Evolutionary conservation across 306 rosid genomes (phyloP), one percentile per base, ranked within the genome.

Genomic region (Casuarina cunninghamiana): DNA sequence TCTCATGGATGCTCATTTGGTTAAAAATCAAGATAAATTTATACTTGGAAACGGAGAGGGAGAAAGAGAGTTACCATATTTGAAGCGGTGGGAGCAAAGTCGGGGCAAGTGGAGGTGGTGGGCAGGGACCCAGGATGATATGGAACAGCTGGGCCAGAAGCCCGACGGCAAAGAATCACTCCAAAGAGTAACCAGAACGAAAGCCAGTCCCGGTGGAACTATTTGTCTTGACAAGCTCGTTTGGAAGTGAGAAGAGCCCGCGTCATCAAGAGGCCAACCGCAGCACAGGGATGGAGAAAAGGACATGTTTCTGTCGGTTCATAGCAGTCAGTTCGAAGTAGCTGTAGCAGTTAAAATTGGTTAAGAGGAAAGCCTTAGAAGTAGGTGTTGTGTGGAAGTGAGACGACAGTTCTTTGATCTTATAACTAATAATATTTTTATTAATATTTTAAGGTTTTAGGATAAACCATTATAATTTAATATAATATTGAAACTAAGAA

Each of bases 51-150:
- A 15, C 3, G 4, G 7, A 3, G 8, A 37, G 0, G 48, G 46
- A 42, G 49, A 35, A 26, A 72, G 66, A 5, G 2, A 66, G 53
- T 4, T 76, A 83, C 89, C 87, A 78, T 80, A 55, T 48, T 41
- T 57, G 84, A 38, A 26, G 75, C 10, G 46, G 15, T 68, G 3
- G 10, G 37, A 16, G 49, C 41, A 53, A 9, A 51, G 8, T 51
- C 9, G 1, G 4, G 45, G n/a, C 43, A 43, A n/a, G 79, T 61
- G 75, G 83, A 54, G 2, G 71, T 17, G 3, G 63, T 26, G 49
- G 39, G 38, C 71, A 2, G 78, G 67, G 74, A 53, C 32, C 45
- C 48, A 45, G 80, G 42, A 35, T 53, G 86, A 69, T 42, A 51
- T 1, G 76, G 54, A 75, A 62, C 50, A 12, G 32, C 16, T 11